Base-by-base conservation (phyloP, 768 basidiomycete species). In the Termitomyces sp. region DNA sequence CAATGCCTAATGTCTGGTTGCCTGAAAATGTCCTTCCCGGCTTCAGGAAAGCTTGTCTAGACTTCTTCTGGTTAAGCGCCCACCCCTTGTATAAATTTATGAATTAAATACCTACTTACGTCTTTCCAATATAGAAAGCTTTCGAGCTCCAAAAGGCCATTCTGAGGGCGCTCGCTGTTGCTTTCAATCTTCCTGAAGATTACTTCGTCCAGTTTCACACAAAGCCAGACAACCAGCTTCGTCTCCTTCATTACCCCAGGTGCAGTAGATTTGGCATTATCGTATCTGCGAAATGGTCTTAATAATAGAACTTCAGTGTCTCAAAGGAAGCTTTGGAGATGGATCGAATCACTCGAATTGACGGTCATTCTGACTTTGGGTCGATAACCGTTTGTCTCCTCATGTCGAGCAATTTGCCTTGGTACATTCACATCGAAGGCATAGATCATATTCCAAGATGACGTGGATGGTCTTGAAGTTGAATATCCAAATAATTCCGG, bases 401-500 rank as follows among this genome's bases (percentile, higher is more conserved):
- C 11, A 11, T 27, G 24, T n/a, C 6, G 20, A 36, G 11, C 13
- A 9, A 33, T n/a, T 36, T 22, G 27, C 48, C 46, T n/a, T 18
- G 24, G 24, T 1, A n/a, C 34, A 58, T 37, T 49, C 24, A 55
- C 42, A 24, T 11, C 27, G 16, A 22, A 31, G 37, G 4, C 11
- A 39, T 49, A 76, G 54, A 68, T 86, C 7, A 69, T 88, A 3
- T 74, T 86, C 52, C 86, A 87, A 68, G 85, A 87, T 63, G 73
- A 78, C 5, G 75, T 79, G 2, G 85, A 85, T 6, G 87, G 87
- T 0, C 73, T 87, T 4, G 84, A 88, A 64, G 79, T 87, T 5
- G 82, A 86, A 65, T 78, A 81, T 64, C 82, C 83, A 0, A 70
- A 74, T 42, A 64, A 69, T 20, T 76, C 81, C 5, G 83, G 80